Evolutionary conservation across 352 stramenopile species (phyloP).

Genomic region (Globisporangium carolinianum): DNA sequence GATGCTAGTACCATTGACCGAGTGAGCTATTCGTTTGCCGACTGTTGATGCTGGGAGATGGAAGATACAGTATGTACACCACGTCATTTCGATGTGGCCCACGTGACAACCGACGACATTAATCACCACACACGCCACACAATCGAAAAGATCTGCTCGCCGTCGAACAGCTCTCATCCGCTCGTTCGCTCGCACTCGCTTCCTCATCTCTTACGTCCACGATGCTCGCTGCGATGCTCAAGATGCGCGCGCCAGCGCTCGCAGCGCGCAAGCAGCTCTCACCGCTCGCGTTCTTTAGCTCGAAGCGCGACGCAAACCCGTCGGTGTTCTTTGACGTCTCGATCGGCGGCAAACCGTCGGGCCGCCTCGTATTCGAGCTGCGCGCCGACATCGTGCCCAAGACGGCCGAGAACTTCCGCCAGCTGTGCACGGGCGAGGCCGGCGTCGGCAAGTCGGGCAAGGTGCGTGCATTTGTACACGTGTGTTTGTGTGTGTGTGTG

Average conservation of each 20-base stretch:
- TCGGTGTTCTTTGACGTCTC: conserved; percentile 97
- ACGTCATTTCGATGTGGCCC: too few species aligned
- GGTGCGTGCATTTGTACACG: conserved; percentile 1
- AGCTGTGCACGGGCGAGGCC: conserved; percentile 97
- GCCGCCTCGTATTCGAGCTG: conserved; percentile 87
- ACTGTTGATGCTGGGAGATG: not conserved
- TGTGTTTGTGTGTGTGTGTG: too few species aligned
- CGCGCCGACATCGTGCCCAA: conserved; percentile 95
- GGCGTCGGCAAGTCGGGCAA: conserved; percentile 77
- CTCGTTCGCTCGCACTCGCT: not conserved
- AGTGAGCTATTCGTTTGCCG: not conserved
- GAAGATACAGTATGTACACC: not conserved
- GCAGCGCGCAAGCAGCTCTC: conserved; percentile 12
- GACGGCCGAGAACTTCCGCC: conserved; percentile 98
- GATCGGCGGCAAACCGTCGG: conserved; percentile 85
- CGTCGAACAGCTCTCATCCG: not conserved
- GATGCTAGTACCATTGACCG: too few species aligned
- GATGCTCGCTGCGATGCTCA: conserved; percentile 23
- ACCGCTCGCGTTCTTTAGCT: conserved; percentile 45
- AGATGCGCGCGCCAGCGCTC: conserved; percentile 17
- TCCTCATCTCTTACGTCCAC: not conserved
- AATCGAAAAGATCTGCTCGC: not conserved
- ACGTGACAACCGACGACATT: too few species aligned
- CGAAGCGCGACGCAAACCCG: conserved; percentile 63
- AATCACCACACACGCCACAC: not conserved